These are phyloP conservation scores for Aegilops bicornis DNA, from an alignment of 176 grass and related monocot species.

Conservation along the genomic window DNA sequence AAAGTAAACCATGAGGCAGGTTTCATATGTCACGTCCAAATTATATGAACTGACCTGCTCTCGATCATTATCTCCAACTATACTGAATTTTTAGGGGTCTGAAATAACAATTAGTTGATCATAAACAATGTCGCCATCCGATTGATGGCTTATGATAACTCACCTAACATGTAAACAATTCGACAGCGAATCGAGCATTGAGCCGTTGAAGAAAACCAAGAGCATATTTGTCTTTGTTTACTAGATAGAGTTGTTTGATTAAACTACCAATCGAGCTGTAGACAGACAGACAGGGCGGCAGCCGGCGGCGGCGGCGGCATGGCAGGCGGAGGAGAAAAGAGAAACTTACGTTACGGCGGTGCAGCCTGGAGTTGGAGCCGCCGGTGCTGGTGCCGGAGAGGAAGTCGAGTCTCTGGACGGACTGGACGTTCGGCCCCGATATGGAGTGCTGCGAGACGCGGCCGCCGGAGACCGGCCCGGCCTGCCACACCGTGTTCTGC, in stretches of 20 bases:
- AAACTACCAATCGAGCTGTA: neutral
- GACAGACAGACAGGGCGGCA: neutral
- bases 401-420: conserved; percentile 40
- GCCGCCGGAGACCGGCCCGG: conserved; percentile 8
- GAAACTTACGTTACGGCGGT: conserved; percentile 70
- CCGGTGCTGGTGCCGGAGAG: conserved; percentile 38
- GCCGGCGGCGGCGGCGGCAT: no score
- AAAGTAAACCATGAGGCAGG: neutral
- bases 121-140: neutral
- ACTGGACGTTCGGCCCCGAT: neutral
- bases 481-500: conserved; percentile 81
- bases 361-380: conserved; percentile 50
- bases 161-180: conserved; percentile 18
- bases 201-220: neutral
- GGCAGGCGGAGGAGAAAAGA: neutral
- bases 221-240: neutral
- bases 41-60: neutral
- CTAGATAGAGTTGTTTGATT: neutral
- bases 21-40: neutral
- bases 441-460: neutral
- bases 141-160: neutral
- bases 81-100: neutral
- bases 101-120: neutral
- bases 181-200: neutral
- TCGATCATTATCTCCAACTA: neutral